Conservation (phyloP, 441 rosid genomes). For the Gossypium trilobum region DNA sequence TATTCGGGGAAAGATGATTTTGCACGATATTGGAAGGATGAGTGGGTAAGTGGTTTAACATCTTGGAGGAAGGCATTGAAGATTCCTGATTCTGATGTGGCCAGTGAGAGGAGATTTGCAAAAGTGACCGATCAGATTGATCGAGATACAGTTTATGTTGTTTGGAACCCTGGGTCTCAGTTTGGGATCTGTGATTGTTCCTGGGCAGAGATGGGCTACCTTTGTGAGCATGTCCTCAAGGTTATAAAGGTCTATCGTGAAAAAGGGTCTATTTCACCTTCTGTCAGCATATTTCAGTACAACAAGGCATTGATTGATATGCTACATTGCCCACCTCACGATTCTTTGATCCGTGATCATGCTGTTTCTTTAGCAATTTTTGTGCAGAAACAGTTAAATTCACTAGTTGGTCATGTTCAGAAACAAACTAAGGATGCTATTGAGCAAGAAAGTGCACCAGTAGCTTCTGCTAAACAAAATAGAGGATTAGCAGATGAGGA, state of each 20-base stretch:
- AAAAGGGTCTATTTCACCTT: conserved; percentile 34
- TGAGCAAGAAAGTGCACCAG: conserved; percentile 16
- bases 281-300: conserved; percentile 50
- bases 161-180: conserved; percentile 72
- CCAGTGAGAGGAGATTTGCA: conserved; percentile 42
- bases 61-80: conserved; percentile 65
- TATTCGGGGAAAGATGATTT: conserved; percentile 68
- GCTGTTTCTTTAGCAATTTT: conserved; percentile 55
- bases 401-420: conserved; percentile 19
- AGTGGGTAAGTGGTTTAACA: conserved; percentile 79
- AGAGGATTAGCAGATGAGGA: conserved; percentile 14
- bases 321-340: conserved; percentile 50
- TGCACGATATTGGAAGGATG: conserved; percentile 73
- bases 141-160: conserved; percentile 38
- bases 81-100: conserved; percentile 58
- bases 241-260: conserved; percentile 32
- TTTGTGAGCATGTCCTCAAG: conserved; percentile 68
- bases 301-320: conserved; percentile 50
- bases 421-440: conserved; percentile 14
- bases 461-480: conserved; percentile 14
- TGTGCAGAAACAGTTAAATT: conserved; percentile 50
- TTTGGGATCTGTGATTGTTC: conserved; percentile 62
- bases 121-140: conserved; percentile 50
- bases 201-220: conserved; percentile 73
- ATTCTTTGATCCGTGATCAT: conserved; percentile 70